Evolutionary conservation across 1,284 basidiomycete species (phyloP).

Genomic region (Cutaneotrichosporon dermatis): DNA sequence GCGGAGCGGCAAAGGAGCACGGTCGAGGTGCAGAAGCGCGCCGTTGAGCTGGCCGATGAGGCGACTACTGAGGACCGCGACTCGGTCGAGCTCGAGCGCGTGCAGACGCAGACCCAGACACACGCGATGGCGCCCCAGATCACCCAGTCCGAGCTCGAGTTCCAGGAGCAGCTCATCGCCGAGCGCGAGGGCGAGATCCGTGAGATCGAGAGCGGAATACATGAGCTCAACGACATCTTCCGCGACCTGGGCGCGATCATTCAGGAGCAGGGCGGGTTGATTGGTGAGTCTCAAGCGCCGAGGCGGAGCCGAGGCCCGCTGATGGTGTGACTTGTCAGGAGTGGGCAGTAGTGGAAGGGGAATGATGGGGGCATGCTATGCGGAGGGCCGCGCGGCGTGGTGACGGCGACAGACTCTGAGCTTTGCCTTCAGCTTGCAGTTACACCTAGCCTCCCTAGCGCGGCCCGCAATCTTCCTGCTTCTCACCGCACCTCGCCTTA

Average conservation of each 20-base stretch:
- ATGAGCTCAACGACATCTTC: conserved; percentile 96
- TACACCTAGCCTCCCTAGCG: no score
- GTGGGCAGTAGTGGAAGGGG: no score
- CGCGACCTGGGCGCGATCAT: conserved; percentile 92
- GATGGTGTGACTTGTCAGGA: no score
- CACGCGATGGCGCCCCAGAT: conserved; percentile 54
- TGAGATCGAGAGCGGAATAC: conserved; percentile 95
- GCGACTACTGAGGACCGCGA: conserved; percentile 20
- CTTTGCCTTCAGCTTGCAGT: no score
- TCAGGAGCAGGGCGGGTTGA: conserved; percentile 87
- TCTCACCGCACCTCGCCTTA: no score
- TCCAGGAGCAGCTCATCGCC: conserved; percentile 92
- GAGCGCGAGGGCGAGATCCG: conserved; percentile 93
- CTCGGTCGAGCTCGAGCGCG: conserved; percentile 42
- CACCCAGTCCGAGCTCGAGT: conserved; percentile 84
- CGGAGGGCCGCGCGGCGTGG: no score
- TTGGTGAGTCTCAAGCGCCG: conserved; percentile 59
- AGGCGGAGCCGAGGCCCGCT: no score
- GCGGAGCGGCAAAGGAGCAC: conserved; percentile 80
- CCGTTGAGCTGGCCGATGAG: conserved; percentile 40
- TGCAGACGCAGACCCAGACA: conserved; percentile 23
- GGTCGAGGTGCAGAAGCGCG: conserved; percentile 59
- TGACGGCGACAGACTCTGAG: no score
- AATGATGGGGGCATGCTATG: no score
- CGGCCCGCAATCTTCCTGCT: no score